Evolutionary conservation across 805 yeast species (phyloP), one percentile per base, ranked within the genome.

Genomic region (Clavispora santaluciae): DNA sequence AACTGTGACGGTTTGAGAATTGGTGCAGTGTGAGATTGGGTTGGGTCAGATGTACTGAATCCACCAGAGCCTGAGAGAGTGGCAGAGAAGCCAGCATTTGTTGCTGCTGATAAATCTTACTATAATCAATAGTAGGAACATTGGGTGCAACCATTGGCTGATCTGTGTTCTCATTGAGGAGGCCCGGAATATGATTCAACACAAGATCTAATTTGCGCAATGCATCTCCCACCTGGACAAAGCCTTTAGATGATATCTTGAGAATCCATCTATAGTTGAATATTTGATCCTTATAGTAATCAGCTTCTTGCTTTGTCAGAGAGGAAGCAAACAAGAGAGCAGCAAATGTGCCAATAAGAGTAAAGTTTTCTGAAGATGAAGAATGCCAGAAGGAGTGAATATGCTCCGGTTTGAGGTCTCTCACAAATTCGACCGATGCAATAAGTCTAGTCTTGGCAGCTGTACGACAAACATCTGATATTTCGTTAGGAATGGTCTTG

Each of bases 361-460:
- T 79, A 48, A 90, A 78, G 54, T 86, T 87, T 11, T 84, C 73
- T 0, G 93, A 73, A 0, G 95, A 77, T 1, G 89, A 78, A 1
- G 89, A 78, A 61, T 86, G 93, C 96, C 96, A 90, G 59, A 88
- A 89, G 9, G 95, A 79, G 56, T 82, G 90, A 36, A 87, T 72
- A 55, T 88, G 95, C 50, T 88, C 95, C 8, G 84, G 82, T 50
- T 81, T 82, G 58, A 90, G 70, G 44, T 79, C 83, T 37, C 82
- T 67, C 8, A 86, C 81, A 59, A 87, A 85, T 40, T 85, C 93
- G 45, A 86, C 77, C 0, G 96, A 86, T 0, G 96, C 95, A 6
- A 77, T 63, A 13, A 90, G 68, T 54, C 98, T 69, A 1, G 95
- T 83, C 43, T 75, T 79, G 1, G 96, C 97, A 0, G 96, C 96